Evolutionary conservation across 2,329 filamentous ascomycete genomes (phyloP).

Genomic region (Cladorrhinum sp.): DNA sequence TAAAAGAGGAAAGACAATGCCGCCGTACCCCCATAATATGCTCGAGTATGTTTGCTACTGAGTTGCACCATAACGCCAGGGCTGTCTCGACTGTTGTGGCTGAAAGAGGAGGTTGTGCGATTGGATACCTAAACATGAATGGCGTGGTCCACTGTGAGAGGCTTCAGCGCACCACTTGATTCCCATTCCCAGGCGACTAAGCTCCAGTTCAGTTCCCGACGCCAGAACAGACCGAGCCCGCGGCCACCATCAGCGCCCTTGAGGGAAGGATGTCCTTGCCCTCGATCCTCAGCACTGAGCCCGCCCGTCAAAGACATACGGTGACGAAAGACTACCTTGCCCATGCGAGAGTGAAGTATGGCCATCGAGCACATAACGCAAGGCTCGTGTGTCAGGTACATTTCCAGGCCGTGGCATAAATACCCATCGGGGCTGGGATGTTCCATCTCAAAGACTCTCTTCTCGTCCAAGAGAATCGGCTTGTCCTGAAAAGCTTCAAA

Average conservation of each 20-base stretch:
- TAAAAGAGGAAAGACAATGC: background rate
- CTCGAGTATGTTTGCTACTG: background rate
- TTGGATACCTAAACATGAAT: slow-evolving; percentile 42
- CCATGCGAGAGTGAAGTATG: slow-evolving; percentile 88
- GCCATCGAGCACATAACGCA: slow-evolving; percentile 98
- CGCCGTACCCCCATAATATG: slow-evolving; percentile 2
- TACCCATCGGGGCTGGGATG: slow-evolving; percentile 76
- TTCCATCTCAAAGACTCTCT: slow-evolving; percentile 58
- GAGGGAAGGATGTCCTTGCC: slow-evolving; percentile 42
- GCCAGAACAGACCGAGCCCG: slow-evolving; percentile 68
- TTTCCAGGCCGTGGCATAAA: slow-evolving; percentile 86
- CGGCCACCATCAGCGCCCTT: slow-evolving; percentile 47
- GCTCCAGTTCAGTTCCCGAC: slow-evolving; percentile 81
- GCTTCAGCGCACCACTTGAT: slow-evolving; percentile 39
- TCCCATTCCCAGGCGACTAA: slow-evolving; percentile 77
- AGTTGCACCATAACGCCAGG: background rate
- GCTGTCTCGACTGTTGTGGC: background rate
- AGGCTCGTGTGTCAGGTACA: slow-evolving; percentile 93
- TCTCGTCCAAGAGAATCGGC: slow-evolving; percentile 67
- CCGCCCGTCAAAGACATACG: slow-evolving; percentile 80
- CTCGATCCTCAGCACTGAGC: slow-evolving; percentile 71
- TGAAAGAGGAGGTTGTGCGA: background rate
- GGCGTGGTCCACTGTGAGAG: slow-evolving; percentile 43
- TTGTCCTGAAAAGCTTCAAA: slow-evolving; percentile 66
- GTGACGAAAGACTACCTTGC: slow-evolving; percentile 74